These are phyloP conservation scores for Globisporangium mamillatum DNA, from an alignment of 352 stramenopile species.

Conservation along the genomic window DNA sequence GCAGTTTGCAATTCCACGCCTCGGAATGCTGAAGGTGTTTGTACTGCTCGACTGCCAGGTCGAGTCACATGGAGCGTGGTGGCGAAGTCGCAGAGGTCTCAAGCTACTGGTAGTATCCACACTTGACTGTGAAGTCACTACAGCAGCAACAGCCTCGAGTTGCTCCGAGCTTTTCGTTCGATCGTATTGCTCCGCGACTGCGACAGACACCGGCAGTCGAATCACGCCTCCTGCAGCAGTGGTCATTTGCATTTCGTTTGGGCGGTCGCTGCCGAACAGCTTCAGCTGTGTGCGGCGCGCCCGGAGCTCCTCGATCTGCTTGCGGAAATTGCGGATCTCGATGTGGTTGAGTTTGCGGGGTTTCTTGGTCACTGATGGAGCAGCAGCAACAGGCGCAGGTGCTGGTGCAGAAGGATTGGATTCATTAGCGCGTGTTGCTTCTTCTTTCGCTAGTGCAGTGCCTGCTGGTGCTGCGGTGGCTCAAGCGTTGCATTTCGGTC, in stretches of 20 bases:
- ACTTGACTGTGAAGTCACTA: not conserved
- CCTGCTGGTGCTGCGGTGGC: not conserved
- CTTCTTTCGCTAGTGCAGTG: not conserved
- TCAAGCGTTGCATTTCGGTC: not conserved
- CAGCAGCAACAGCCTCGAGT: not conserved
- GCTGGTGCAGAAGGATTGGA: not conserved
- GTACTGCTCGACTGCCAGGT: slow-evolving; percentile 39
- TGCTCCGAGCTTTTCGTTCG: not conserved
- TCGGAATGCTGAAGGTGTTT: slow-evolving; percentile 37
- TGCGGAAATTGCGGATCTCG: slow-evolving; percentile 10
- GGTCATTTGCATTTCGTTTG: not conserved
- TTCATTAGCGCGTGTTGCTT: not conserved
- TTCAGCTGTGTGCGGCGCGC: not conserved
- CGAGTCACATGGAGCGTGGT: slow-evolving; percentile 33
- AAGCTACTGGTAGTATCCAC: not conserved
- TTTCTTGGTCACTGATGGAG: not conserved
- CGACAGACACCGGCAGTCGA: not conserved
- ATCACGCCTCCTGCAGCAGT: not conserved
- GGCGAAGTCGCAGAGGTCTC: not conserved
- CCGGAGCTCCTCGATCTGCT: slow-evolving; percentile 10
- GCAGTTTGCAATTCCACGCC: slow-evolving; percentile 40
- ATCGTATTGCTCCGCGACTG: not conserved
- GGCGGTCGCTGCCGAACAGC: not conserved
- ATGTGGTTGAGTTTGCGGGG: slow-evolving; percentile 2
- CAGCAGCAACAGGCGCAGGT: not conserved